Conservation (phyloP, 2,329 filamentous ascomycete genomes). For the Neopestalotiopsis rosae region DNA sequence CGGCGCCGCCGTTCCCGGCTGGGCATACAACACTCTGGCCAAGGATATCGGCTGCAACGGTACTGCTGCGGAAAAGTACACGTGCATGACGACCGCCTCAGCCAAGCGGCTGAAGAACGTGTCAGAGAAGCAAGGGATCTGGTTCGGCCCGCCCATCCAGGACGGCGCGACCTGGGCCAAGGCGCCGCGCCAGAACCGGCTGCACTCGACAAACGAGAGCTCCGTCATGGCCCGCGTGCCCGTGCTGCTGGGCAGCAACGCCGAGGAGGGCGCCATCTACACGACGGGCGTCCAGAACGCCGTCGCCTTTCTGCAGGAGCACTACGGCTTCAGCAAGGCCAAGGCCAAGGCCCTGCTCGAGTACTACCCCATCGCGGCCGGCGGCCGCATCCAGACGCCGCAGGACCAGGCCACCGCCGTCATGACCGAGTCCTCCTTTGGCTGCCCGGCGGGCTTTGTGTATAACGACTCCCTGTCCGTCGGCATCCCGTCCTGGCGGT, state of each 20-base stretch:
- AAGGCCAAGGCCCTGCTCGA: neutral
- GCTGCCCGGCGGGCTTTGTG: constrained; percentile 29
- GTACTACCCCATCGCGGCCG: constrained; percentile 11
- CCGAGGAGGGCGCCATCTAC: constrained; percentile 10
- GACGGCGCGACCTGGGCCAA: constrained; percentile 13
- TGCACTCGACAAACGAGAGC: constrained; percentile 6
- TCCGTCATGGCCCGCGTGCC: constrained; percentile 12
- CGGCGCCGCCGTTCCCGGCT: constrained; percentile 3
- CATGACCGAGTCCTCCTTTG: constrained; percentile 26
- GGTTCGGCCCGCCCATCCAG: constrained; percentile 13
- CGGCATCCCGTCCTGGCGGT: constrained; percentile 31
- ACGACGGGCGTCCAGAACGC: constrained; percentile 4
- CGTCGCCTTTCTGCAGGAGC: constrained; percentile 2
- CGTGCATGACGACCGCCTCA: neutral
- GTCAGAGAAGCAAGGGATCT: constrained; percentile 1
- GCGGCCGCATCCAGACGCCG: neutral
- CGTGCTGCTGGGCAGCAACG: constrained; percentile 7
- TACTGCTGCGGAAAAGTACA: neutral
- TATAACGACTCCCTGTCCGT: constrained; percentile 31
- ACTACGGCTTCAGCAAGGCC: constrained; percentile 5
- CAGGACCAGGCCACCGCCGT: constrained; percentile 9
- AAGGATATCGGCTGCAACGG: constrained; percentile 5
- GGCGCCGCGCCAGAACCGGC: constrained; percentile 10
- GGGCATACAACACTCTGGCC: constrained; percentile 3
- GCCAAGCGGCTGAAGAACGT: neutral